Conservation (phyloP, 495 filamentous ascomycete species). For the Friedmanniomyces endolithicus region DNA sequence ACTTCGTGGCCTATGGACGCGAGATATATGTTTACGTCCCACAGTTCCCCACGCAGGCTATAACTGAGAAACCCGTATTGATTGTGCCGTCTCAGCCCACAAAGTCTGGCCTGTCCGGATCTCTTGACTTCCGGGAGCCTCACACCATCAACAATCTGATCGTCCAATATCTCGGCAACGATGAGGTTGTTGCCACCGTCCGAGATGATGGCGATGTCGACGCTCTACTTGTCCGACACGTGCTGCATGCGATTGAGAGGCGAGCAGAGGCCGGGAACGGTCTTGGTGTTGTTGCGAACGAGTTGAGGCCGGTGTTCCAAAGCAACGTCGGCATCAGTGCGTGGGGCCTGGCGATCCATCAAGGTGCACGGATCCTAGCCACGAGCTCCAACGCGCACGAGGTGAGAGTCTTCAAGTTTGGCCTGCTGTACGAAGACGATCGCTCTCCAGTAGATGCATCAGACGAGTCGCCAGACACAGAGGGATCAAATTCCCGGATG, state of each 20-base stretch:
- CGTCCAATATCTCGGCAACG: slow-evolving; percentile 63
- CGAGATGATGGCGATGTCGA: slow-evolving; percentile 86
- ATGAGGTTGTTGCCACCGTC: slow-evolving; percentile 64
- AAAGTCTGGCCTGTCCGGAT: slow-evolving; percentile 36
- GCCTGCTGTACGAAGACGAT: slow-evolving; percentile 35
- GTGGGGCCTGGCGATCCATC: slow-evolving; percentile 84
- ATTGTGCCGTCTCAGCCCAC: slow-evolving; percentile 52
- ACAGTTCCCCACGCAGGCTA: slow-evolving; percentile 46
- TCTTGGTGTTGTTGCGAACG: background rate
- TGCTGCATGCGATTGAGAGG: slow-evolving; percentile 36
- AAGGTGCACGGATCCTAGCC: slow-evolving; percentile 63
- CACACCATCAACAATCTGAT: slow-evolving; percentile 72
- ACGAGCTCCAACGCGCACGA: slow-evolving; percentile 59
- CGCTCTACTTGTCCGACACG: slow-evolving; percentile 57
- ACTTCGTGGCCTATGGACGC: slow-evolving; percentile 63
- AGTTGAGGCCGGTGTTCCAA: slow-evolving; percentile 50
- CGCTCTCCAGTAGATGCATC: background rate
- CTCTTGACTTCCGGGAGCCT: slow-evolving; percentile 42
- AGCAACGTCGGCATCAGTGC: slow-evolving; percentile 64
- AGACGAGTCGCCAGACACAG: background rate
- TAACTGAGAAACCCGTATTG: slow-evolving; percentile 49
- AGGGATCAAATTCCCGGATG: slow-evolving; percentile 27
- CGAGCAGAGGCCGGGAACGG: slow-evolving; percentile 17
- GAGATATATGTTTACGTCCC: slow-evolving; percentile 67
- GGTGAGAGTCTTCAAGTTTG: slow-evolving; percentile 64